phyloP scores from a whole-genome alignment of 129 eudicot genomes.

The Flaveria trinervia region DNA sequence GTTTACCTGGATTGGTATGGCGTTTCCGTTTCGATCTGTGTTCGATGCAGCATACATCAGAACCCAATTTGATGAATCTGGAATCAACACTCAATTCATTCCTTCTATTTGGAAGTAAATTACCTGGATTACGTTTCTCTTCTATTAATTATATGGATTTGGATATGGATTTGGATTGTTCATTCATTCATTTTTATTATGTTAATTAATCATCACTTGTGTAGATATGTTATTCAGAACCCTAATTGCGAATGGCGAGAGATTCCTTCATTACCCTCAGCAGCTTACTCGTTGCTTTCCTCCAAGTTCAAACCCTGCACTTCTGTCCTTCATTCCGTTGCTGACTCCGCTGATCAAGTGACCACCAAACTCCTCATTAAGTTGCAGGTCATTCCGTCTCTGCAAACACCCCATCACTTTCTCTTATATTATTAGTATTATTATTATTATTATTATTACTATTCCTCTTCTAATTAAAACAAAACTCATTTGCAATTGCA shows the following conservation, averaged over 20 bases:
- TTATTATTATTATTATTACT: too few relatives aligned
- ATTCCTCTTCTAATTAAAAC: not conserved
- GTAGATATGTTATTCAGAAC: slow-evolving; percentile 73
- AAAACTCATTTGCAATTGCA: too few relatives aligned
- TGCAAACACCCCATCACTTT: not conserved
- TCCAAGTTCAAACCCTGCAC: slow-evolving; percentile 68
- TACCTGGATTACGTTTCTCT: not conserved
- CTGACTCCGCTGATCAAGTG: slow-evolving; percentile 67
- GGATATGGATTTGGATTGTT: too few relatives aligned
- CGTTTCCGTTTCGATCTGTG: slow-evolving; percentile 62
- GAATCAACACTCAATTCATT: slow-evolving; percentile 70
- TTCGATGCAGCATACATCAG: slow-evolving; percentile 65
- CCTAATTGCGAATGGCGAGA: slow-evolving; percentile 83
- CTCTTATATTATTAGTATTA: not conserved
- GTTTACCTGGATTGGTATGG: slow-evolving; percentile 29
- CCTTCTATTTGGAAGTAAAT: slow-evolving; percentile 89
- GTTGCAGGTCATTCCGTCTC: slow-evolving; percentile 52
- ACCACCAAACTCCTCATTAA: slow-evolving; percentile 92
- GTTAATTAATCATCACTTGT: not conserved
- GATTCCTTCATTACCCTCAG: slow-evolving; percentile 78
- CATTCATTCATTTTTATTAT: not conserved
- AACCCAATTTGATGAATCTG: slow-evolving; percentile 66
- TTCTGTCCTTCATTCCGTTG: slow-evolving; percentile 63
- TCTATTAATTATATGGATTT: not conserved
- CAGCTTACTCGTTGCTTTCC: slow-evolving; percentile 70